These are phyloP conservation scores for Cornus suecica DNA, from an alignment of 148 eudicot genomes.

Conservation along the genomic window DNA sequence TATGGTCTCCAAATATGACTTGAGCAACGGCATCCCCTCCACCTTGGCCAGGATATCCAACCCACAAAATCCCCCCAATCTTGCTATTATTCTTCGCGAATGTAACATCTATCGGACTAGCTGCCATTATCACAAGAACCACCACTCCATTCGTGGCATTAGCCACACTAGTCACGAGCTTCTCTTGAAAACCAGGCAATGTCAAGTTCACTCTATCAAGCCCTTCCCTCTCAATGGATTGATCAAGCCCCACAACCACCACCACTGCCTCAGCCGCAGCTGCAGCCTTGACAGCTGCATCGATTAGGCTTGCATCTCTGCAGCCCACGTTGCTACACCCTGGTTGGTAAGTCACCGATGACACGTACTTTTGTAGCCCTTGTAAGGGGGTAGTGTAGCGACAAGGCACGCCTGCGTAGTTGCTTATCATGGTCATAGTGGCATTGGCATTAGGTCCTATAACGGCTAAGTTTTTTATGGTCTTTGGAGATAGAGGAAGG, in stretches of 20 bases:
- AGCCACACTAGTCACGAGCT: slow-evolving; percentile 28
- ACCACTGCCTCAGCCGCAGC: slow-evolving; percentile 19
- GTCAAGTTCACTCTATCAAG: slow-evolving; percentile 31
- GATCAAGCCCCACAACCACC: slow-evolving; percentile 38
- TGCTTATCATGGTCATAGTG: slow-evolving; percentile 35
- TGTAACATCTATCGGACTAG: slow-evolving; percentile 34
- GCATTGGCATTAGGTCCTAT: slow-evolving; percentile 46
- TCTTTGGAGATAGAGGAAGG: slow-evolving; percentile 28
- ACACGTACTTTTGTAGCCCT: slow-evolving; percentile 27
- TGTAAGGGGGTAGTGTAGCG: slow-evolving; percentile 33
- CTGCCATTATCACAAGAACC: slow-evolving; percentile 38
- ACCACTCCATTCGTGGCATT: slow-evolving; percentile 21
- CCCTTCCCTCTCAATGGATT: slow-evolving; percentile 33
- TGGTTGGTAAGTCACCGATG: slow-evolving; percentile 12
- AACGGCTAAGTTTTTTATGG: slow-evolving; percentile 21
- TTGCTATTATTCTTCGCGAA: slow-evolving; percentile 25
- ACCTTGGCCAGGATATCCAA: slow-evolving; percentile 46
- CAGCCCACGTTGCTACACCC: slow-evolving; percentile 36
- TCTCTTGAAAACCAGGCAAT: slow-evolving; percentile 35
- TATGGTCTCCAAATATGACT: slow-evolving; percentile 32
- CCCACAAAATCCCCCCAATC: slow-evolving; percentile 44
- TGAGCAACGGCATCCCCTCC: slow-evolving; percentile 47
- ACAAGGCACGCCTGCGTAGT: slow-evolving; percentile 47
- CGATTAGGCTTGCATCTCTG: neutral
- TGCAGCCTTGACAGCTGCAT: slow-evolving; percentile 21